Evolutionary conservation across 441 rosid species (phyloP), one percentile per base, ranked within the genome.

Genomic region (Aleurites moluccanus): DNA sequence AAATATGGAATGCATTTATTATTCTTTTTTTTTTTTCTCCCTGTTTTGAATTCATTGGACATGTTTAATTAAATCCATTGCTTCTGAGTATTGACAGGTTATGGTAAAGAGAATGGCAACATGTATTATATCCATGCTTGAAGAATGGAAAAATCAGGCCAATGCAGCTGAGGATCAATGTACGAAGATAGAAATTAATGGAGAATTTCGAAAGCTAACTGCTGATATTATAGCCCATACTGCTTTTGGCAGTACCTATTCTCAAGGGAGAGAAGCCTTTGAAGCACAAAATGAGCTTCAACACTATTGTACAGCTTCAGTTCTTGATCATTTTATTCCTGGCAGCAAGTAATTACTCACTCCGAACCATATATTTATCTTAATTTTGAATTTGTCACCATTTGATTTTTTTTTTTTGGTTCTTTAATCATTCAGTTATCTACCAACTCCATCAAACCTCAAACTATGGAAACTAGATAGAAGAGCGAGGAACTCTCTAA

Each of bases 221-320:
- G 78, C 85, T 33, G 85, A 85, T 82, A 78, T 89, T 20, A 83
- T 86, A 23, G 80, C 93, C 3, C 80, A 79, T 10, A 69, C 87
- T 25, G 88, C 90, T 47, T 86, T 88, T 78, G 90, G 89, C 56
- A 87, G 88, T 47, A 82, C 83, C 75, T 82, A 80, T 60, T 72
- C 49, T 40, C 68, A 78, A 52, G 84, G 86, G 1, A 82, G 47
- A 35, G 76, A 47, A 72, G 82, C 79, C 55, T 81, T 80, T 66
- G 25, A 80, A 3, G 85, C 79, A 21, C 85, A 81, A 73, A 57
- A 44, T 30, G 84, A 79, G 78, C 81, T 80, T 59, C 83, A 79
- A 65, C 60, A 10, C 8, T 76, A 38, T 21, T 79, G 73, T 68
- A 72, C 75, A 16, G 76, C 77, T 44, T 44, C 87, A 8, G 0